phyloP scores from a whole-genome alignment of 208 protist genomes.

The Crithidia fasciculata region DNA sequence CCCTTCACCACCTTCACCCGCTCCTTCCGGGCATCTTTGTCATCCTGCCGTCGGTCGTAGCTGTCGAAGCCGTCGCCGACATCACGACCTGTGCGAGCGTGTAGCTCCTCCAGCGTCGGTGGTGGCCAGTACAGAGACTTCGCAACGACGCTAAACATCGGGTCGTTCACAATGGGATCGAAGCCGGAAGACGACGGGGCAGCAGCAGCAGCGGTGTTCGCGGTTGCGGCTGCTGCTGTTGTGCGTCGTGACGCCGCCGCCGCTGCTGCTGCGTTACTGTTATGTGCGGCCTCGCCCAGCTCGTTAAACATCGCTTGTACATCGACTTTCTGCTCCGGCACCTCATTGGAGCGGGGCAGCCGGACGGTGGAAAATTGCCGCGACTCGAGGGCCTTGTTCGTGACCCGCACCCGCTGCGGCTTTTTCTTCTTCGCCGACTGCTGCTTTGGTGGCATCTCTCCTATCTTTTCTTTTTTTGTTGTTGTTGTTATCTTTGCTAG shows the following conservation, averaged over 20 bases:
- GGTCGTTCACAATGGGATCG: slow-evolving; percentile 81
- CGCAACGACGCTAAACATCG: slow-evolving; percentile 72
- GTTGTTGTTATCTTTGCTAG: too few relatives aligned
- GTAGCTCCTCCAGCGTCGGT: slow-evolving; percentile 68
- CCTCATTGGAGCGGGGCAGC: slow-evolving; percentile 62
- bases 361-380: slow-evolving; percentile 79
- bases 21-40: slow-evolving; percentile 58
- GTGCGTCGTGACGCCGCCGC: neutral
- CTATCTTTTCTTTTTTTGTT: too few relatives aligned
- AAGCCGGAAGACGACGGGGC: slow-evolving; percentile 30
- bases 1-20: slow-evolving; percentile 67
- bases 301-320: slow-evolving; percentile 55
- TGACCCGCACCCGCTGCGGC: slow-evolving; percentile 76
- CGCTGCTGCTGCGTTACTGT: too few relatives aligned
- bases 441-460: slow-evolving; percentile 30
- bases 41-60: slow-evolving; percentile 82
- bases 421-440: slow-evolving; percentile 36
- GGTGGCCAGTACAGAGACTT: slow-evolving; percentile 77
- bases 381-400: slow-evolving; percentile 79
- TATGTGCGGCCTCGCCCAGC: neutral
- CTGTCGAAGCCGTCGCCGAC: slow-evolving; percentile 77
- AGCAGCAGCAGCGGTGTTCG: neutral
- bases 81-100: slow-evolving; percentile 41
- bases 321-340: slow-evolving; percentile 47
- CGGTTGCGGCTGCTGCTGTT: neutral